Base-by-base conservation (phyloP, 257 asterid genomes). In the Solanum sejunctum region DNA sequence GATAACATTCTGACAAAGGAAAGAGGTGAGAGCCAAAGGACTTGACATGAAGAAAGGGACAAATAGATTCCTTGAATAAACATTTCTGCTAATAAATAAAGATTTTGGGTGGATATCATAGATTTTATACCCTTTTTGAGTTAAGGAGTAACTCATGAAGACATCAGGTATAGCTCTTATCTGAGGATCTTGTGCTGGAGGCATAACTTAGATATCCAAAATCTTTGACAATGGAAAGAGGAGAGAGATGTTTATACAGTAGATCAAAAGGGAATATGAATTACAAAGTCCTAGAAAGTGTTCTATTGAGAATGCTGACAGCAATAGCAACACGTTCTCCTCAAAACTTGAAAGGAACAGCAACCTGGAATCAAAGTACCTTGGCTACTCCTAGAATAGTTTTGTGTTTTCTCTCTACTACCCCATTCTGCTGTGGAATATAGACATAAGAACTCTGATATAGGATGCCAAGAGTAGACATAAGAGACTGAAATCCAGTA, bases 361-460 rank as follows among this genome's bases (percentile, higher is more conserved):
- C 11, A 17, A 0, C 23, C 8, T 56, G 5, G 18, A 56, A 56
- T 20, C 63, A 17, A 0, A 56, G 8, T 2, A 8, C 18, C 1
- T 1, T 17, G 1, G 63, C 5, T 7, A 18, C 3, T 0, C 0
- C 1, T 18, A 56, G 4, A 2, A 56, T 56, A 0, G 23, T 18
- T 3, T 21, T 7, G 9, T 56, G 63, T 0, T 56, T 56, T 7
- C 11, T 56, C 8, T 56, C 23, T 17, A 15, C 61, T 2, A 55
- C 3, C 2, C 61, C 21, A 55, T 55, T 55, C 8, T 17, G 10
- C 7, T 55, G 61, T 16, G 61, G n/a, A 2, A 3, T 55, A 8
- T 55, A 55, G 0, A 6, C n/a, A 55, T n/a, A 55, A 4, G 61
- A 55, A 17, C 4, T 55, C 61, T 55, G 61, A 17, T 55, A n/a